Base-by-base conservation (phyloP, 371 early-diverging fungal genomes). In the Lichtheimia corymbifera region DNA sequence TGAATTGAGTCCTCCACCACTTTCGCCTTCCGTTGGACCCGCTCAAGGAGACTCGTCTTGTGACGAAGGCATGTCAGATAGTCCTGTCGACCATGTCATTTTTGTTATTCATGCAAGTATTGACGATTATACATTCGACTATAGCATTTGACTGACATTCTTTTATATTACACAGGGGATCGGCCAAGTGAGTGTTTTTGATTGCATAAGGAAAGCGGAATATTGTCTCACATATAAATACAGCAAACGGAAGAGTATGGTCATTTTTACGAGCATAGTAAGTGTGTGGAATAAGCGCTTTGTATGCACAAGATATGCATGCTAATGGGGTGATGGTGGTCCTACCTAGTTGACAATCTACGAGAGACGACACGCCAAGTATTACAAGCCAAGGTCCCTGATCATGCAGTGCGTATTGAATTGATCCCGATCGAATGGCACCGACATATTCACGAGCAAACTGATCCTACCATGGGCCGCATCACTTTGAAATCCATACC, bases 401-500 rank as follows among this genome's bases (percentile, higher is more conserved):
- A 81, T 43, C 73, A 71, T 22, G 71, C 74, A 11, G 72, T 76
- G 4, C 73, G 76, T 24, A 74, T 85, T 7, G 83, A 82, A 52
- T 67, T 82, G 59, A 74, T 86, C 49, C 83, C 85, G 12, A 82
- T 84, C 44, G 84, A 79, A 66, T 74, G 73, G 79, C 75, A 77
- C 44, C 57, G 72, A 50, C 76, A 80, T 55, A 80, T 88, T 43
- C 89, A 88, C 60, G 71, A 76, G n/a, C 73, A 82, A 53, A 71
- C 71, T 0, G 82, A 82, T 25, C 71, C 75, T 15, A 67, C 62
- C 9, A 64, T 82, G 60, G 66, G 66, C 50, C 68, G 77, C 27
- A 86, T 90, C 61, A 88, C 90, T 2, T 62, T 90, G 13, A 86
- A 87, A 47, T 86, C 88, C 4, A 84, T 85, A 52, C 82, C 88